Evolutionary conservation across 2,329 filamentous ascomycete genomes (phyloP), one percentile per base, ranked within the genome.

Genomic region (Venturia oleaginea): DNA sequence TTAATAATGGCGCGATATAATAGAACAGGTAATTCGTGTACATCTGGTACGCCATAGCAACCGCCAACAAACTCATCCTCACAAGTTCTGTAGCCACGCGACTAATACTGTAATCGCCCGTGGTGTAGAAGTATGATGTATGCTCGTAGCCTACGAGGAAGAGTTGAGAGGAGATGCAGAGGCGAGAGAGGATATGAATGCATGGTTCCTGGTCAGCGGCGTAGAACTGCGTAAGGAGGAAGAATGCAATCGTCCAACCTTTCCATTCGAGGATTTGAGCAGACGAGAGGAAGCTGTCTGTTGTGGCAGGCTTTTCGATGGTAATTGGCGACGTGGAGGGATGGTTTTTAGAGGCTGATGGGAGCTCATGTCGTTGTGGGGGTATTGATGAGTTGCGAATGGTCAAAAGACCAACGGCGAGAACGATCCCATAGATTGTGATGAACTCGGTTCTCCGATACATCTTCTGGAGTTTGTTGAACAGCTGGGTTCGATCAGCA

Each of bases 71-170:
- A 69, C 87, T 88, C 13, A 84, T 74, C 2, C 84, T 81, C 46
- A 86, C 75, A 34, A 88, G 69, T 7, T 86, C 81, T 3, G 72
- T 71, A 1, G 77, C 76, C n/a, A 83, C 73, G 27, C 85, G 79
- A 38, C 76, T 75, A 37, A 83, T 69, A 0, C 84, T 85, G 69
- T 81, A 86, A 70, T 88, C 84, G 38, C 76, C 76, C 62, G 78
- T 85, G 61, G 75, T 75, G 10, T 86, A 72, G 66, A 88, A 83
- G 70, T 83, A 86, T 8, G 80, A 73, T 0, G 85, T 80, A 69
- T 88, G 85, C 1, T 84, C 84, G 68, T 83, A 88, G 8, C 81
- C 82, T 19, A 82, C 85, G 67, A 88, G 77, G 70, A 88, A 87
- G 34, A 88, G 77, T 70, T 86, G 88, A 1, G 79, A 77, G 0